Evolutionary conservation across 306 rosid genomes (phyloP).

Genomic region (Trichosanthes truncata): DNA sequence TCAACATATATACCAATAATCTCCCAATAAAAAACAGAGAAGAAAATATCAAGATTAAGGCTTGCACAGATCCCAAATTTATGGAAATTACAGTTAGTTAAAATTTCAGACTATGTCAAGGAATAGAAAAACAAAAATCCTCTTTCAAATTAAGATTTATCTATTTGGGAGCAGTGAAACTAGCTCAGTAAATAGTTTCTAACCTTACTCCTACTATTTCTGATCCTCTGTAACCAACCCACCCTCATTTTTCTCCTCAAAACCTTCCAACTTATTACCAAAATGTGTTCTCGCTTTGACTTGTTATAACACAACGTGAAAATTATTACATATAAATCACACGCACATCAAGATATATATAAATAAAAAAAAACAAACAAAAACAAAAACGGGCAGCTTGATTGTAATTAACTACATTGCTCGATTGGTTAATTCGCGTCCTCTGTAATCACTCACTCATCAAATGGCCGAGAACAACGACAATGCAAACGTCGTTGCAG

Average conservation of each 20-base stretch:
- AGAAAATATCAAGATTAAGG: background rate
- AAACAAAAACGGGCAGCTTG: too few relatives aligned
- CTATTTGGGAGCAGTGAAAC: background rate
- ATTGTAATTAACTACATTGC: background rate
- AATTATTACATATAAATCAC: background rate
- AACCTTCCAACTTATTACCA: background rate
- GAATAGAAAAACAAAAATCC: background rate
- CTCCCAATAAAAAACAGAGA: background rate
- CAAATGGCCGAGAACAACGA: slow-evolving; percentile 3
- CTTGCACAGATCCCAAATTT: background rate
- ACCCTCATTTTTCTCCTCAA: background rate
- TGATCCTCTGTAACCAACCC: background rate
- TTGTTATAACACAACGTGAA: background rate
- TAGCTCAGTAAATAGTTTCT: background rate
- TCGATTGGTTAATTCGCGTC: too few relatives aligned
- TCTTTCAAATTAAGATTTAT: background rate
- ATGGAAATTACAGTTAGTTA: background rate
- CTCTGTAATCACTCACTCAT: background rate
- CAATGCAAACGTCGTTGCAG: background rate
- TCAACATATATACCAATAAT: too few relatives aligned
- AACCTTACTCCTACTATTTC: background rate
- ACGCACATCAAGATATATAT: background rate
- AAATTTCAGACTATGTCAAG: background rate
- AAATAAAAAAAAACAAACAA: too few relatives aligned
- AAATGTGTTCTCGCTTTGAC: background rate